Evolutionary conservation across 805 yeast genomes (phyloP), one percentile per base, ranked within the genome.

Genomic region (Candida easanensis): DNA sequence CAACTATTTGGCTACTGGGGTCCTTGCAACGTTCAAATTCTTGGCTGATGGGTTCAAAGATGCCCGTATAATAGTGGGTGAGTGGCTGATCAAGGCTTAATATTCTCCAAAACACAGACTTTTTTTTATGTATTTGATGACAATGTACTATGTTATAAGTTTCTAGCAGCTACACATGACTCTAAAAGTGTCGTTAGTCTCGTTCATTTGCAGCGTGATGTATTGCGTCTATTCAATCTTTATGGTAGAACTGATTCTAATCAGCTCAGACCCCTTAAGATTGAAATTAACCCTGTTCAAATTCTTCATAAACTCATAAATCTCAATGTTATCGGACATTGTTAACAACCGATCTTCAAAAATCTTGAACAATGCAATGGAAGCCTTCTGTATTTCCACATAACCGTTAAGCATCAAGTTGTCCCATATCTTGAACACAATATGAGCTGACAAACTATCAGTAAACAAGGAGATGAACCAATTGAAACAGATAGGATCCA

Each of bases 391-490:
- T 14, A 73, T 55, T 42, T 63, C 71, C 2, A 59, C 57, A 35
- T 63, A 69, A 4, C 74, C 73, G 38, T 53, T 49, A 14, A 69
- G 55, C 54, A 73, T 65, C 37, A 79, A 53, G 16, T 69, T 64
- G 53, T 79, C 84, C 69, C 80, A 72, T 8, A 78, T 57, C 37
- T 74, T 64, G 56, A 76, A 73, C 61, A 80, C 68, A 2, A 73
- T 64, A 25, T 78, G 80, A 1, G 74, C 63, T 1, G 76, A 72
- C n/a, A 76, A 54, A 27, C 76, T 66, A 36, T 69, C 81, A 0
- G 78, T 71, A 54, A 77, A 79, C 23, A 79, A 57, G 9, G 79
- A 67, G 14, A 78, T 62, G 65, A 80, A 77, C 84, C 84, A 78
- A 45, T 75, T 74, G 52, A 76, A 68, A 11, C 80, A 69, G 19